Evolutionary conservation across 495 filamentous ascomycete species (phyloP), one percentile per base, ranked within the genome.

Genomic region (Lasiosphaeriaceae sp.): DNA sequence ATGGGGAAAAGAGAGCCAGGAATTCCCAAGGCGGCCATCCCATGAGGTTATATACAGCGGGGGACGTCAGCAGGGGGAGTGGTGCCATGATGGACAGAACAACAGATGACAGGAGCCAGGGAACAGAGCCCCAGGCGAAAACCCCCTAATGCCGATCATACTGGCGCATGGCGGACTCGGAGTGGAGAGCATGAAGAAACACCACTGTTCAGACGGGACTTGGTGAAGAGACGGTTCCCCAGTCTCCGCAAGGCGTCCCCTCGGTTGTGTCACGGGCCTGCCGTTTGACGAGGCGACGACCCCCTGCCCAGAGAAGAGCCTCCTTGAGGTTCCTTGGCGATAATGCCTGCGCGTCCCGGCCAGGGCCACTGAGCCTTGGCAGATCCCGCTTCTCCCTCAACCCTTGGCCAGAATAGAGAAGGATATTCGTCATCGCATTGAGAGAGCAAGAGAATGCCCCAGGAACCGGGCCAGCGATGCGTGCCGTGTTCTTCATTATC

Each of bases 1-100:
- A 52, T 66, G 63, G 54, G 52, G 52, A 60, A 51, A 76, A 26
- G 22, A 74, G 47, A 80, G 75, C 65, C 76, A 77, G 50, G 21
- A 51, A 20, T 41, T 16, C 17, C 19, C 21, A 22, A 23, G 44
- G 55, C 29, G 50, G 52, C 20, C 45, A 45, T 49, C 49, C 20
- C 16, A 12, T 57, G 52, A 63, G 39, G 56, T 64, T 71, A 69
- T 67, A 71, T 71, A 69, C 48, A 55, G 57, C 34, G 2, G 21
- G 3, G 31, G 43, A 14, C 5, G 24, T 2, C 23, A 26, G 51
- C 52, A 22, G 19, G 26, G 6, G 22, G 29, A 47, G 24, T 23
- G 35, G 48, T 57, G 61, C 50, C 11, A 45, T 35, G 54, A 62
- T 63, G 49, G 51, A 46, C 59, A 50, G 21, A 52, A 64, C 43